phyloP scores from a whole-genome alignment of 2,329 filamentous ascomycete genomes.

The Epichloe aotearoae region DNA sequence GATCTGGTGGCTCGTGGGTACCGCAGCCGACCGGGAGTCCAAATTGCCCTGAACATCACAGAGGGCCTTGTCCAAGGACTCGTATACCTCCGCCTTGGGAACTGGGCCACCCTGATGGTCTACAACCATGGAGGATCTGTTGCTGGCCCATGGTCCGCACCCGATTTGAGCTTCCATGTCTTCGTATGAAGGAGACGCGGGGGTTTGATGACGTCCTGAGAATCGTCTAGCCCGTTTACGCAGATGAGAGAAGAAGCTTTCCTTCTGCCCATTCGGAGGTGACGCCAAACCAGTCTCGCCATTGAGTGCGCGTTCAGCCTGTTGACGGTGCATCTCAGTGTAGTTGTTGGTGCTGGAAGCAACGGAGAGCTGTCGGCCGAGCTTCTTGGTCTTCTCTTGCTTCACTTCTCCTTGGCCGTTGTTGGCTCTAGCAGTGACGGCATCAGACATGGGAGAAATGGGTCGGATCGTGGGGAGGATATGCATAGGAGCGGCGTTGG shows the following conservation, averaged over 20 bases:
- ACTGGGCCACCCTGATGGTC: constrained; percentile 42
- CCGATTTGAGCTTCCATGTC: constrained; percentile 89
- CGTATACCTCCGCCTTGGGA: constrained; percentile 43
- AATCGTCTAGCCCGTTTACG: constrained; percentile 85
- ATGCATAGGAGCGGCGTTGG: constrained; percentile 78
- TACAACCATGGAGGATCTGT: constrained; percentile 70
- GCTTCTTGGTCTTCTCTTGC: constrained; percentile 68
- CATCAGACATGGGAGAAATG: constrained; percentile 90
- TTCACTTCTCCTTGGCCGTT: constrained; percentile 41
- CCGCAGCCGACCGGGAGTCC: constrained; percentile 30
- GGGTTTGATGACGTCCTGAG: constrained; percentile 78
- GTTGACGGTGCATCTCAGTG: constrained; percentile 74
- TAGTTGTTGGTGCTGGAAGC: constrained; percentile 91
- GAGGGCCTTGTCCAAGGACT: constrained; percentile 46
- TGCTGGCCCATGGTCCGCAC: constrained; percentile 78
- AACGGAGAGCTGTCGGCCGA: constrained; percentile 85
- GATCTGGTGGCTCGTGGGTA: constrained; percentile 40
- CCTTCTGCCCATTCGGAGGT: constrained; percentile 68
- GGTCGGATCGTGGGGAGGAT: constrained; percentile 91
- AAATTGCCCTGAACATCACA: constrained; percentile 38
- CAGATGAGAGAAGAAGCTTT: constrained; percentile 96
- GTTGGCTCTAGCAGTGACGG: constrained; percentile 79
- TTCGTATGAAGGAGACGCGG: constrained; percentile 65
- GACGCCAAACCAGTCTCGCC: constrained; percentile 65
- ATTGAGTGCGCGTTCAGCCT: constrained; percentile 82